A percentile compares a stretch with the other conserved stretches of the same genome.
Conservation (phyloP, 768 basidiomycete species). For the Rhodosporidiobolus sp. region DNA sequence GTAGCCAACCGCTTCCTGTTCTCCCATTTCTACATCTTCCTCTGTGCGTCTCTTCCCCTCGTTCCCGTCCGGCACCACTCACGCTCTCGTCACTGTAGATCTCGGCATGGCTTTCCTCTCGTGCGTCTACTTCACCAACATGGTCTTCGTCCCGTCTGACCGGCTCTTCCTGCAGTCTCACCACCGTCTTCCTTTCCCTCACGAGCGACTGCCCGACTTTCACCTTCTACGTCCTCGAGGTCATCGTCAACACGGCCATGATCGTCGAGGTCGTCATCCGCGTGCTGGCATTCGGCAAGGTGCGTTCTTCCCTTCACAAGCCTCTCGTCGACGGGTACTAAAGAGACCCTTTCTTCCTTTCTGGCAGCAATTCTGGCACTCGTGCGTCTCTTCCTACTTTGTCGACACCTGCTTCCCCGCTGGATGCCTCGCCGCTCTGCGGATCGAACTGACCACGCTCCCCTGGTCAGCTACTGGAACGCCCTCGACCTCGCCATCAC, state of each 20-base stretch:
- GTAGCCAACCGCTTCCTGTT: conserved; percentile 88
- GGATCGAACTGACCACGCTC: not conserved
- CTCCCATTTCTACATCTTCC: conserved; percentile 72
- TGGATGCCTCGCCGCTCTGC: not conserved
- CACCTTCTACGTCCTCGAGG: conserved; percentile 83
- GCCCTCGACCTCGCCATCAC: conserved; percentile 58
- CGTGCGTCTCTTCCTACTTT: conserved; percentile 48
- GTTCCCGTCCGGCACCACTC: not conserved
- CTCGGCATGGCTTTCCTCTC: conserved; percentile 12
- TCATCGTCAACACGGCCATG: conserved; percentile 83
- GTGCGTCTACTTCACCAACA: not conserved
- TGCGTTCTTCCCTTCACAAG: conserved; percentile 53
- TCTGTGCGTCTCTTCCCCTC: conserved; percentile 51
- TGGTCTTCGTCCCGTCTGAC: not conserved
- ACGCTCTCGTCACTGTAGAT: not conserved
- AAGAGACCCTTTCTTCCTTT: conserved; percentile 1
- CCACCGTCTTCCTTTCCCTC: conserved; percentile 78
- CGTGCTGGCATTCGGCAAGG: conserved; percentile 87
- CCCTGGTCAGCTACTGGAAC: conserved; percentile 36
- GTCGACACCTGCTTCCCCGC: not conserved
- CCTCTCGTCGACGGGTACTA: not conserved
- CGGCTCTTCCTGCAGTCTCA: conserved; percentile 67
- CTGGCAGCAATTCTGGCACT: conserved; percentile 88
- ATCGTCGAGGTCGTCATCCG: conserved; percentile 88
- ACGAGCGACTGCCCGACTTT: conserved; percentile 78